Conservation (phyloP, 371 early-diverging fungal species). For the Apophysomyces elegans region DNA sequence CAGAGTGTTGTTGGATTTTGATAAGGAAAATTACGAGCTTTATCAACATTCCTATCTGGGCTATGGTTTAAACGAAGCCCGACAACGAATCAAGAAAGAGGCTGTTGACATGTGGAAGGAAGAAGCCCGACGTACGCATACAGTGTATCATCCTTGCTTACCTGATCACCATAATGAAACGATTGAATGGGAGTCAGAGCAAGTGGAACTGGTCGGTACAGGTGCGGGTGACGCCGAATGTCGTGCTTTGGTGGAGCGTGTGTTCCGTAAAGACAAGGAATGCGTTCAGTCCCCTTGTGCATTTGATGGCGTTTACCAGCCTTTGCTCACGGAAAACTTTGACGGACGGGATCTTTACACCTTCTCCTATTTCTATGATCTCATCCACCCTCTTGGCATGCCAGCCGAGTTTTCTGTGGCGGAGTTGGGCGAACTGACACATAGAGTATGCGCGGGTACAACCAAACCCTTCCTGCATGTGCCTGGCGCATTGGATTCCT, state of each 20-base stretch:
- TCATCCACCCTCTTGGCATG: slow-evolving; percentile 73
- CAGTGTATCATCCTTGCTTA: slow-evolving; percentile 45
- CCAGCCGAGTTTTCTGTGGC: slow-evolving; percentile 65
- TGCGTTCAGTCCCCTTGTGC: slow-evolving; percentile 76
- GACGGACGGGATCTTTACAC: slow-evolving; percentile 82
- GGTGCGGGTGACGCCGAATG: slow-evolving; percentile 63
- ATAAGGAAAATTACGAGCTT: slow-evolving; percentile 70
- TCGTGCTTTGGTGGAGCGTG: slow-evolving; percentile 53
- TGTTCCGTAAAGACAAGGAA: slow-evolving; percentile 64
- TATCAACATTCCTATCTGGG: slow-evolving; percentile 96
- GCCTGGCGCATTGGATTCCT: slow-evolving; percentile 38
- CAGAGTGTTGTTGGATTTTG: slow-evolving; percentile 69
- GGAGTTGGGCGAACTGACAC: slow-evolving; percentile 67
- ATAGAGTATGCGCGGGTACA: slow-evolving; percentile 64
- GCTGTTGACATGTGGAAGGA: slow-evolving; percentile 34
- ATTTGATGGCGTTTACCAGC: slow-evolving; percentile 93
- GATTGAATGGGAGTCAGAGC: slow-evolving; percentile 16
- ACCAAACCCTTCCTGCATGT: slow-evolving; percentile 43
- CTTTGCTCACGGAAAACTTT: slow-evolving; percentile 74
- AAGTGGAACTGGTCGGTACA: slow-evolving; percentile 48
- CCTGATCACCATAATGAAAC: slow-evolving; percentile 41
- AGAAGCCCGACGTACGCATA: slow-evolving; percentile 19
- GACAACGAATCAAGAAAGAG: slow-evolving; percentile 44
- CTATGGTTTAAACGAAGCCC: slow-evolving; percentile 89
- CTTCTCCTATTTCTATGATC: slow-evolving; percentile 96